phyloP scores from a whole-genome alignment of 202 grass and related monocot species.

The Zoysia matrella region DNA sequence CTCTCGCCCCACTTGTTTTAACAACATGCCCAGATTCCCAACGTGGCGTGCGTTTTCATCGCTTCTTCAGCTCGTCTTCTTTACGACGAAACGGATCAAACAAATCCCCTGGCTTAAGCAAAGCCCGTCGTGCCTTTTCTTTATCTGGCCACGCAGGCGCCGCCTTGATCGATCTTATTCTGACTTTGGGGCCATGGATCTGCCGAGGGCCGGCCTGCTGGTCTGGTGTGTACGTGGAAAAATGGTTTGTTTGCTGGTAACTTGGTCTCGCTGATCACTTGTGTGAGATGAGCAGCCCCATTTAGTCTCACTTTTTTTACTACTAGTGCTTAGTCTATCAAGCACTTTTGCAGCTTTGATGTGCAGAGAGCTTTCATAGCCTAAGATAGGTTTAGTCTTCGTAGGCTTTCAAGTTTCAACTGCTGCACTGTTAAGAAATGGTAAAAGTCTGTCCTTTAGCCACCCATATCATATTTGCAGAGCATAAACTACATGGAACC shows the following conservation, averaged over 20 bases:
- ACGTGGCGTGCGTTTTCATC: slow-evolving; percentile 10
- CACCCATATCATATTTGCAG: slow-evolving; percentile 26
- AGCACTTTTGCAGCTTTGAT: slow-evolving; percentile 36
- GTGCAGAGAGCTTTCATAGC: slow-evolving; percentile 6
- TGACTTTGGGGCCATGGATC: slow-evolving; percentile 20
- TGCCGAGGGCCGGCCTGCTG: neutral
- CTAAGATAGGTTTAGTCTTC: neutral
- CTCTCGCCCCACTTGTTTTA: neutral
- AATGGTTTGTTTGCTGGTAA: slow-evolving; percentile 36
- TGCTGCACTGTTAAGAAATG: slow-evolving; percentile 29
- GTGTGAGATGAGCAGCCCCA: slow-evolving; percentile 4
- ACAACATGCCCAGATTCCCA: slow-evolving; percentile 31
- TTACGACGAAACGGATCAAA: neutral
- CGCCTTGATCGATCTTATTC: neutral
- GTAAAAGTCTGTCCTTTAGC: slow-evolving; percentile 28
- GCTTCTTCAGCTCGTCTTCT: neutral
- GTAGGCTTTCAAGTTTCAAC: slow-evolving; percentile 22
- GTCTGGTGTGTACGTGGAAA: neutral
- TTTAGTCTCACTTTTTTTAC: slow-evolving; percentile 22
- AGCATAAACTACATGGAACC: slow-evolving; percentile 45
- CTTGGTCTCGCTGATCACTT: neutral
- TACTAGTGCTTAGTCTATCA: too few species aligned
- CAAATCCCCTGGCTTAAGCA: slow-evolving; percentile 2
- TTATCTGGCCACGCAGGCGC: slow-evolving; percentile 15
- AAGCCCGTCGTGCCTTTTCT: slow-evolving; percentile 24